A percentile compares a stretch with the other conserved stretches of the same genome.
These are phyloP conservation scores for Tetraselmis chui DNA, from an alignment of 139 green algal genomes.

Conservation along the genomic window DNA sequence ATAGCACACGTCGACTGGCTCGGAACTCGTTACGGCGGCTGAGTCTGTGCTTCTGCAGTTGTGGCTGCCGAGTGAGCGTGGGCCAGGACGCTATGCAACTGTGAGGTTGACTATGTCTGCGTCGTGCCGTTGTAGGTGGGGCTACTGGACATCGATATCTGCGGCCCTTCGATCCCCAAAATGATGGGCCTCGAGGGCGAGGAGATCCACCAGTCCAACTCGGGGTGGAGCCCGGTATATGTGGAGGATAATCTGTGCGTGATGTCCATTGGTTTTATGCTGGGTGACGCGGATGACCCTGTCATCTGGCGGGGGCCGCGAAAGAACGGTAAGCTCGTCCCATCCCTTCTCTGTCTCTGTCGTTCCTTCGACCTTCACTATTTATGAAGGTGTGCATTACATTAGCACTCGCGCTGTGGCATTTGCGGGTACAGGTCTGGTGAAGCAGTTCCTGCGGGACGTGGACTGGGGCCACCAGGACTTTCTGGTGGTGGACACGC, in stretches of 20 bases:
- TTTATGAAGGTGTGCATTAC: too few species aligned
- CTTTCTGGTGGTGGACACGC: conserved; percentile 94
- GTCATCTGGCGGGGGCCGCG: conserved; percentile 94
- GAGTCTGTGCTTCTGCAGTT: too few species aligned
- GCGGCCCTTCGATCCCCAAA: conserved; percentile 86
- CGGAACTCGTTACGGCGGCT: too few species aligned
- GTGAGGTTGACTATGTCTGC: too few species aligned
- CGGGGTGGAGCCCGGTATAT: conserved; percentile 86
- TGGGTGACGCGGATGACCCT: conserved; percentile 88
- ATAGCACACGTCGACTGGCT: too few species aligned
- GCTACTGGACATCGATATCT: conserved; percentile 97
- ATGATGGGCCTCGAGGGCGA: conserved; percentile 91
- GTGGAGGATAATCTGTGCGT: conserved; percentile 91
- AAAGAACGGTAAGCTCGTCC: background rate
- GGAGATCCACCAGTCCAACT: conserved; percentile 79
- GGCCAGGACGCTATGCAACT: too few species aligned
- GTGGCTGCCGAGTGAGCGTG: too few species aligned
- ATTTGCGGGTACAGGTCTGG: background rate
- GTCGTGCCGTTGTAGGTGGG: conserved; percentile 79
- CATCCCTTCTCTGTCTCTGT: background rate
- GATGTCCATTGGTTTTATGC: conserved; percentile 98
- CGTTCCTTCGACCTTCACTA: background rate
- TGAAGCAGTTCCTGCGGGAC: conserved; percentile 85
- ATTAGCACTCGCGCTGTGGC: too few species aligned
- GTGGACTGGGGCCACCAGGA: conserved; percentile 92